A percentile compares a stretch with the other conserved stretches of the same genome.
phyloP scores from a whole-genome alignment of 208 protist genomes.

The Crithidia fasciculata region DNA sequence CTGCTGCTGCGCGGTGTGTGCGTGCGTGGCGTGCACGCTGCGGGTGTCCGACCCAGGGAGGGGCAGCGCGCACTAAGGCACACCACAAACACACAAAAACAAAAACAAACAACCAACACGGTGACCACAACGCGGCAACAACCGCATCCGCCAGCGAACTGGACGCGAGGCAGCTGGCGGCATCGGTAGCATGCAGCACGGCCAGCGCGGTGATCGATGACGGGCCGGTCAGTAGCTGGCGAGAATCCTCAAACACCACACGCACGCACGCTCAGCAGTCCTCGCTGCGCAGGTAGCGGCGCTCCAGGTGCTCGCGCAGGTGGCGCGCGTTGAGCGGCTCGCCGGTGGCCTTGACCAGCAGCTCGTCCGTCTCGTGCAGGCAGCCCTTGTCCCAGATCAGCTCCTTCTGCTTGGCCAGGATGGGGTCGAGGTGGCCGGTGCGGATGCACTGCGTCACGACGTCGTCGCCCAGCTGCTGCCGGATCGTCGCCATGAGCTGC shows the following conservation, averaged over 20 bases:
- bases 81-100: too few relatives aligned
- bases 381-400: conserved; percentile 60
- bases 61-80: too few relatives aligned
- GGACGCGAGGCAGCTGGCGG: too few relatives aligned
- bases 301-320: conserved; percentile 71
- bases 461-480: conserved; percentile 48
- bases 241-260: background rate
- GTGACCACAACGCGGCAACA: too few relatives aligned
- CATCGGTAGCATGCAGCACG: too few relatives aligned
- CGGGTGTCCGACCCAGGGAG: too few relatives aligned
- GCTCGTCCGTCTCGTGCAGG: conserved; percentile 59
- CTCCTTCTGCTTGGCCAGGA: conserved; percentile 56
- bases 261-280: conserved; percentile 18
- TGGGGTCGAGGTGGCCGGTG: conserved; percentile 47
- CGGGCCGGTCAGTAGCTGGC: too few relatives aligned
- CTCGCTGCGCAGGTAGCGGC: conserved; percentile 61
- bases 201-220: too few relatives aligned
- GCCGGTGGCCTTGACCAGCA: conserved; percentile 69
- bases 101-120: too few relatives aligned
- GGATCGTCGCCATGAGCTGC: conserved; percentile 72
- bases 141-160: too few relatives aligned
- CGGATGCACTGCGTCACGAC: conserved; percentile 48
- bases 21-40: too few relatives aligned
- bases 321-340: conserved; percentile 66
- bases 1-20: too few relatives aligned